Evolutionary conservation across 106 monocot genomes (phyloP).

Genomic region (Xerophyta viscosa): DNA sequence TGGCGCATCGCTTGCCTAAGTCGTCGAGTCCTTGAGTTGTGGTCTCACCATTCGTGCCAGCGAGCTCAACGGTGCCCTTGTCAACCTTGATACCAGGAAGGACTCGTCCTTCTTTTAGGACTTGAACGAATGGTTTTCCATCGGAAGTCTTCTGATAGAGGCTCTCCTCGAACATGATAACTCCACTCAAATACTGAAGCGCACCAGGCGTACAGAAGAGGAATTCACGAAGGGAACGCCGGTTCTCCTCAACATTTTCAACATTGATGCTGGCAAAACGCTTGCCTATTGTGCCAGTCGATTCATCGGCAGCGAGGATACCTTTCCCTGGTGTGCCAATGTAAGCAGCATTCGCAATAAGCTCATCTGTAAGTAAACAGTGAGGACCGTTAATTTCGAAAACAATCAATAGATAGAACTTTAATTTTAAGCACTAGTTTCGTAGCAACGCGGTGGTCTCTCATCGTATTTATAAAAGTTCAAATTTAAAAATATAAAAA

Average conservation of each 20-base stretch:
- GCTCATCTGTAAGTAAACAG: too few species aligned
- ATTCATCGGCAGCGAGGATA: slow-evolving; percentile 44
- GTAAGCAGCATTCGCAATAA: slow-evolving; percentile 51
- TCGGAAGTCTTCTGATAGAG: slow-evolving; percentile 38
- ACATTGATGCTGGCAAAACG: slow-evolving; percentile 39
- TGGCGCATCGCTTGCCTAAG: slow-evolving; percentile 45
- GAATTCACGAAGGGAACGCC: slow-evolving; percentile 33
- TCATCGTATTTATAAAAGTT: too few species aligned
- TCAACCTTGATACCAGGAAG: slow-evolving; percentile 51
- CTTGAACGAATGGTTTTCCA: slow-evolving; percentile 38
- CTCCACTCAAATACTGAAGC: slow-evolving; percentile 35
- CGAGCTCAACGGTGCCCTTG: slow-evolving; percentile 42
- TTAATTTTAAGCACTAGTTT: too few species aligned
- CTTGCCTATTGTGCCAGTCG: slow-evolving; percentile 42
- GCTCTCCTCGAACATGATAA: slow-evolving; percentile 42
- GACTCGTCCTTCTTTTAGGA: slow-evolving; percentile 45
- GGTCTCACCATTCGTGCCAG: slow-evolving; percentile 42
- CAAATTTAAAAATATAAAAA: too few species aligned
- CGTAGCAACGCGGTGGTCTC: too few species aligned
- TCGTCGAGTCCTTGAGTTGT: slow-evolving; percentile 48
- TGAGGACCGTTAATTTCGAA: too few species aligned
- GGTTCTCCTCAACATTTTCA: slow-evolving; percentile 32
- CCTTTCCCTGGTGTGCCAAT: slow-evolving; percentile 44
- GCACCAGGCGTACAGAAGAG: slow-evolving; percentile 42
- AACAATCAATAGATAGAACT: too few species aligned